Evolutionary conservation across 495 filamentous ascomycete species (phyloP), one percentile per base, ranked within the genome.

Genomic region (Cercophora sp.): DNA sequence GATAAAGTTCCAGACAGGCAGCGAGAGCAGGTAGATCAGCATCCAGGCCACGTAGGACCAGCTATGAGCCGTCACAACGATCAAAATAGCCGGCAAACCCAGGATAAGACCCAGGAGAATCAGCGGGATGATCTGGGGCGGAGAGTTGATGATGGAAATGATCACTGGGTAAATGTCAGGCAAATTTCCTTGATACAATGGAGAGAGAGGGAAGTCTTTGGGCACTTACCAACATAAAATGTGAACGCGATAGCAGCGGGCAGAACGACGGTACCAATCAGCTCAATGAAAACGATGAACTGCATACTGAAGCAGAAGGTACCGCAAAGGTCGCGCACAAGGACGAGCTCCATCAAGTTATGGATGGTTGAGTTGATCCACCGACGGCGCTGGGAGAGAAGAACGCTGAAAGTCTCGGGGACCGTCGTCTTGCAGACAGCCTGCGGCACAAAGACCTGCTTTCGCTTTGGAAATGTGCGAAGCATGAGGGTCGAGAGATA

Each of bases 231-330:
- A 55, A 99, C 84, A 70, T 99, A 99, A 66, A 96, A 83, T 19
- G 94, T 99, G 68, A 99, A 97, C 3, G 87, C 83, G 62, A 99
- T 96, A 54, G 94, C 94, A 8, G 93, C 94, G 0, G 93, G 94
- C 3, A 99, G 75, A 10, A 99, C 94, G 37, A 97, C 76, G 0
- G 94, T 97, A 40, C 94, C 94, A 42, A 97, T 80, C 36, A 99
- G 78, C 66, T 99, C 93, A 62, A 99, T 90, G 69, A 90, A 95
- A 51, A 99, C 86, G 48, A 97, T 86, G 64, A 97, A 97, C 68
- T 99, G 94, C 94, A 99, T 99, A 72, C 88, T 94, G 77, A 99
- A 99, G 78, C 94, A 99, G 74, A 99, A 99, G 0, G 94, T 99
- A 42, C 94, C 94, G 64, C 94, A 99, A 4, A 99, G 80, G 74